Percentiles rank a stretch among this genome's conserved stretches.
Evolutionary conservation across 345 rosid species (phyloP).

Genomic region (Nephelium lappaceum): DNA sequence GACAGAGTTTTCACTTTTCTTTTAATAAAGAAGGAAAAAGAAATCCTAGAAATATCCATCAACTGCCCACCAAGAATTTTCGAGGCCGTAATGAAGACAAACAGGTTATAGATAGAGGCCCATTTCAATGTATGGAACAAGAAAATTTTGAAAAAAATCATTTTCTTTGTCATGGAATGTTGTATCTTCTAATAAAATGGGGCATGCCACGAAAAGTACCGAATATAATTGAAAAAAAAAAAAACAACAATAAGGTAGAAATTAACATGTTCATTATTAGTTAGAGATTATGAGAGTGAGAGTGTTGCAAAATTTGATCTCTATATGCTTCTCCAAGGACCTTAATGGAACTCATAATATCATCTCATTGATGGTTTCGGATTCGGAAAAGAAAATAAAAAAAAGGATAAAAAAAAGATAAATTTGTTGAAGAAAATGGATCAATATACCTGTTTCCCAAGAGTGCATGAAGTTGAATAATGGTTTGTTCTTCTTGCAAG

Average conservation of each 20-base stretch:
- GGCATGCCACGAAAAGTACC: no score
- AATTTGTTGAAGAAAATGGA: no score
- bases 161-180: background rate
- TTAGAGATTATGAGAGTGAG: no score
- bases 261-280: no score
- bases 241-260: no score
- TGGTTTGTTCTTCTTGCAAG: slow-evolving; percentile 89
- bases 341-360: no score
- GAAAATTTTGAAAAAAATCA: slow-evolving; percentile 6
- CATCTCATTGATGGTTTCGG: background rate
- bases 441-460: slow-evolving; percentile 76
- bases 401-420: no score
- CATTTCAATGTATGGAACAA: slow-evolving; percentile 7
- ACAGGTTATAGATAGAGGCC: background rate
- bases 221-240: background rate
- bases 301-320: no score
- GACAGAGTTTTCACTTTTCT: slow-evolving; percentile 13
- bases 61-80: slow-evolving; percentile 9
- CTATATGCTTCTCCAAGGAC: no score
- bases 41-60: slow-evolving; percentile 20
- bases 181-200: no score
- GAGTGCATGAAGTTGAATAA: slow-evolving; percentile 95
- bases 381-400: no score
- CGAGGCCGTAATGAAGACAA: slow-evolving; percentile 22
- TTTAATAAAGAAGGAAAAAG: background rate